A percentile compares a stretch with the other conserved stretches of the same genome.
Conservation (phyloP, 768 basidiomycete species). For the Antrodiella citrinella region DNA sequence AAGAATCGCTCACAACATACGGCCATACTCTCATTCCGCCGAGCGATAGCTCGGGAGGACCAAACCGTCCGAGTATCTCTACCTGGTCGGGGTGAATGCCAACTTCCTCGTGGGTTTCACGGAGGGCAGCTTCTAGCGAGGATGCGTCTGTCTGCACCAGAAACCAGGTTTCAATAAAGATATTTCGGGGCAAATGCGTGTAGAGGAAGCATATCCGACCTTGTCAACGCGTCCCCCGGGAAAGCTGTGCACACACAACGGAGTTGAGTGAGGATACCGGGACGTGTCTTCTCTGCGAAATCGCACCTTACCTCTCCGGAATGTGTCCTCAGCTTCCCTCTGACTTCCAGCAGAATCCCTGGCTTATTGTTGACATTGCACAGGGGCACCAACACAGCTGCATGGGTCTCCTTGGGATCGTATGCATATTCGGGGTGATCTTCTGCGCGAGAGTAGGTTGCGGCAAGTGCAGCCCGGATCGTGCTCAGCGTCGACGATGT, state of each 20-base stretch:
- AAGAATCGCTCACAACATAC: constrained; percentile 53
- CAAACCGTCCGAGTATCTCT: constrained; percentile 58
- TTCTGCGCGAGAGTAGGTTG: constrained; percentile 10
- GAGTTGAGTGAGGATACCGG: neutral
- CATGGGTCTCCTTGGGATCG: constrained; percentile 33
- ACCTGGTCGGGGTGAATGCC: constrained; percentile 53
- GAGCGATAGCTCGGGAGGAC: constrained; percentile 52
- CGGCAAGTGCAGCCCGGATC: constrained; percentile 23
- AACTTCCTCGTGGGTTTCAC: constrained; percentile 72
- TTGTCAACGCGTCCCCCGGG: constrained; percentile 68
- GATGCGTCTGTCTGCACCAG: constrained; percentile 40
- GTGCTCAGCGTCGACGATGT: constrained; percentile 26
- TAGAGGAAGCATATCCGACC: constrained; percentile 27
- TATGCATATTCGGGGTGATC: constrained; percentile 12
- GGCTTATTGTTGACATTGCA: constrained; percentile 66
- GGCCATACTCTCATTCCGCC: constrained; percentile 65
- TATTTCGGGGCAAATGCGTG: neutral
- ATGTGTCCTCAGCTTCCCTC: constrained; percentile 56
- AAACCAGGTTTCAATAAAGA: constrained; percentile 2
- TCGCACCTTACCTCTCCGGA: constrained; percentile 77
- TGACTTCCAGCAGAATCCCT: constrained; percentile 64
- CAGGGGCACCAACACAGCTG: constrained; percentile 69
- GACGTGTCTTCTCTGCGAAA: neutral
- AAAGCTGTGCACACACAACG: constrained; percentile 41
- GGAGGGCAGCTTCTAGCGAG: constrained; percentile 48